phyloP scores from a whole-genome alignment of 495 filamentous ascomycete genomes.

The Opeltia flavorubescens region DNA sequence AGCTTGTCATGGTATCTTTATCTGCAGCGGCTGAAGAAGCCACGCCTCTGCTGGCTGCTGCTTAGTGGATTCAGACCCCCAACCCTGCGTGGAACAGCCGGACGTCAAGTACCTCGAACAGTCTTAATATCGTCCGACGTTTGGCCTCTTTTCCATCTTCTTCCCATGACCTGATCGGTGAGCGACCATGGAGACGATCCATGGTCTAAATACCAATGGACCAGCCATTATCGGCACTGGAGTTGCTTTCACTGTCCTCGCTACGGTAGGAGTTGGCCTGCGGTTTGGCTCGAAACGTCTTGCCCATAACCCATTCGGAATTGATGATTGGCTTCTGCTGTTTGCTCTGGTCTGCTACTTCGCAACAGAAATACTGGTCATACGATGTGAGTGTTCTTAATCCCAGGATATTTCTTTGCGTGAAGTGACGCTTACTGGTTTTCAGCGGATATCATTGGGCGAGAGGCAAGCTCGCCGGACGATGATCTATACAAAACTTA shows the following conservation, averaged over 20 bases:
- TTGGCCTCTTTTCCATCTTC: too few relatives aligned
- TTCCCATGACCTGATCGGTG: too few relatives aligned
- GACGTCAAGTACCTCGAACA: too few relatives aligned
- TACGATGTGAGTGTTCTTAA: neutral
- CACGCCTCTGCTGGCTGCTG: too few relatives aligned
- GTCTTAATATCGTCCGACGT: too few relatives aligned
- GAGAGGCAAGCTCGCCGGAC: neutral
- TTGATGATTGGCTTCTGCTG: neutral
- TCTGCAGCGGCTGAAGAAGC: too few relatives aligned
- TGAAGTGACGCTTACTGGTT: neutral
- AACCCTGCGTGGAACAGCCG: too few relatives aligned
- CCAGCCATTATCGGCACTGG: neutral
- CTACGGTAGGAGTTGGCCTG: neutral
- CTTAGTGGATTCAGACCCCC: too few relatives aligned
- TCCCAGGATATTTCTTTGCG: neutral
- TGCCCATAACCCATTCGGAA: neutral
- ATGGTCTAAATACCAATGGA: conserved; percentile 1
- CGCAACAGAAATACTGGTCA: neutral
- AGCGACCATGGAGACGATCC: conserved; percentile 4
- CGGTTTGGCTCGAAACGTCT: conserved; percentile 1
- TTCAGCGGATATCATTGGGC: neutral
- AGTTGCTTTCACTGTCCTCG: neutral
- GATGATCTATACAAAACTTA: neutral
- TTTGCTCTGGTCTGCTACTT: neutral
- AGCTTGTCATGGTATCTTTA: too few relatives aligned